phyloP scores from a whole-genome alignment of 495 filamentous ascomycete genomes.

The Oleoguttula mirabilis region DNA sequence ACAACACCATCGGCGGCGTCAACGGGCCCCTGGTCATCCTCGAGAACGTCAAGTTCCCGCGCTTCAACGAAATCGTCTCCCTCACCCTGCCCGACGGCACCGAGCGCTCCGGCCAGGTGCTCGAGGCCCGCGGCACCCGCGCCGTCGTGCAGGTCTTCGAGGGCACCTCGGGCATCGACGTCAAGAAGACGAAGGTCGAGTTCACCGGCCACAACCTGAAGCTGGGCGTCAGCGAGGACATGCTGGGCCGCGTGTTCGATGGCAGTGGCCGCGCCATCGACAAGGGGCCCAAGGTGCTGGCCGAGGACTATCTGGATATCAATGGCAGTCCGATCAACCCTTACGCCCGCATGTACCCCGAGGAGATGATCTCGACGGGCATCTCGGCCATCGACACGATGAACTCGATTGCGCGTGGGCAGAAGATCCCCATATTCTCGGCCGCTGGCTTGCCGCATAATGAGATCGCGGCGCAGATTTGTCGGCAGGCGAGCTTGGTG shows the following conservation, averaged over 20 bases:
- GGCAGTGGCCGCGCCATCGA: conserved; percentile 95
- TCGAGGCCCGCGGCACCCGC: conserved; percentile 84
- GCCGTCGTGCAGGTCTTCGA: conserved; percentile 97
- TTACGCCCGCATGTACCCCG: conserved; percentile 94
- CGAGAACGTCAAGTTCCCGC: conserved; percentile 95
- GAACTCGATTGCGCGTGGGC: conserved; percentile 99
- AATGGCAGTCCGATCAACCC: conserved; percentile 99
- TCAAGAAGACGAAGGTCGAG: conserved; percentile 97
- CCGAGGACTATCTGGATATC: conserved; percentile 97
- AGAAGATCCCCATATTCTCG: conserved; percentile 99
- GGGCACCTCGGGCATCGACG: conserved; percentile 92
- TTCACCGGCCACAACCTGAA: conserved; percentile 95
- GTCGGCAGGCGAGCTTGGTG: conserved; percentile 87
- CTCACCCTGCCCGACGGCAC: conserved; percentile 91
- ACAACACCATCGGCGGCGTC: conserved; percentile 97
- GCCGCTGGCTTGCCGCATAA: conserved; percentile 97
- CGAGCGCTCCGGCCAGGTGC: conserved; percentile 84
- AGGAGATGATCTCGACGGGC: conserved; percentile 99
- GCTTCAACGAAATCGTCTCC: conserved; percentile 96
- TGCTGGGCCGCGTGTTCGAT: conserved; percentile 98
- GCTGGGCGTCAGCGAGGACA: conserved; percentile 97
- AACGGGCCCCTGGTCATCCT: conserved; percentile 96
- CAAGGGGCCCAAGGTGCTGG: conserved; percentile 95
- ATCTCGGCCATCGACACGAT: conserved; percentile 99
- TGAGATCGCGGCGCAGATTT: conserved; percentile 97